Conservation (phyloP, 495 filamentous ascomycete genomes). For the Xylaria venustula region DNA sequence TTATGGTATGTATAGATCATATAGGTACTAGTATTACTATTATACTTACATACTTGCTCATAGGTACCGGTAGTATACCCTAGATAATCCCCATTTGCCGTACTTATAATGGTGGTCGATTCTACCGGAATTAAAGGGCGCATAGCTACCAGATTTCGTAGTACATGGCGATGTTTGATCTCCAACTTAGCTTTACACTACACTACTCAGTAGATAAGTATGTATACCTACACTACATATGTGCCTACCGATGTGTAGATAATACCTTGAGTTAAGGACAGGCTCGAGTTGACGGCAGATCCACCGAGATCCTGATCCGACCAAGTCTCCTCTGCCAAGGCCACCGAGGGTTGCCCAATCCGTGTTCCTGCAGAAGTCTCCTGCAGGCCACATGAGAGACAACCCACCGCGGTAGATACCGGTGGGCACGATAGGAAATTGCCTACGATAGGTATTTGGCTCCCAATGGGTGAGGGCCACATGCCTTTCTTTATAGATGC, state of each 20-base stretch:
- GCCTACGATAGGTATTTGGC: not conserved
- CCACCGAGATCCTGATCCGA: not conserved
- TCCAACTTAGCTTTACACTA: slow-evolving; percentile 2
- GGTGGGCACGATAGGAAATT: not conserved
- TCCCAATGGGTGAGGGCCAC: not conserved
- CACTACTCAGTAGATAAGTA: too few relatives aligned
- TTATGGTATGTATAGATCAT: too few relatives aligned
- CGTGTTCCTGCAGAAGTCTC: slow-evolving; percentile 7
- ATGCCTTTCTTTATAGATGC: too few relatives aligned
- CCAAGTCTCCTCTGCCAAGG: slow-evolving; percentile 1
- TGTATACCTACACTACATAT: too few relatives aligned
- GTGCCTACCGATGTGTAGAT: too few relatives aligned
- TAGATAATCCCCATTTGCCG: too few relatives aligned
- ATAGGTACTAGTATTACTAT: too few relatives aligned
- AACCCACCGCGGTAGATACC: not conserved
- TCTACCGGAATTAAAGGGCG: slow-evolving; percentile 11
- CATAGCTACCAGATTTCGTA: not conserved
- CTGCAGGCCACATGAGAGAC: slow-evolving; percentile 4
- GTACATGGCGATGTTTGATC: slow-evolving; percentile 5
- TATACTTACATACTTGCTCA: too few relatives aligned
- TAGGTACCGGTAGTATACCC: too few relatives aligned
- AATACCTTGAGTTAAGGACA: not conserved
- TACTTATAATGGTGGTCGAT: too few relatives aligned
- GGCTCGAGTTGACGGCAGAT: not conserved
- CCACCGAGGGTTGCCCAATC: not conserved